These are phyloP conservation scores for Baorangia bicolor DNA, from an alignment of 768 basidiomycete species.

Conservation along the genomic window DNA sequence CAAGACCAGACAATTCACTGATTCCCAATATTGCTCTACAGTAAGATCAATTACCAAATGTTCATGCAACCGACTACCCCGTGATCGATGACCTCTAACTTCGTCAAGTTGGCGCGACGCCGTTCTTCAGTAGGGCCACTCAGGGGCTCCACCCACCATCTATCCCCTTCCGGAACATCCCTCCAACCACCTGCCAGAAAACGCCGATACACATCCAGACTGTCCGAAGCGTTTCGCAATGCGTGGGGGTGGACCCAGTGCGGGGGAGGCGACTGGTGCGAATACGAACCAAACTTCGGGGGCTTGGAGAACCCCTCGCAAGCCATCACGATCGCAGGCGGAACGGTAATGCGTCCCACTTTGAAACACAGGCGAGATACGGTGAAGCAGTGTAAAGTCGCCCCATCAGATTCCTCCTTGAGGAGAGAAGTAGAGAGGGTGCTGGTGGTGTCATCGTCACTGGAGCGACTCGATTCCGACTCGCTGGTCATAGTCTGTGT, in stretches of 20 bases:
- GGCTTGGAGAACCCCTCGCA: slow-evolving; percentile 48
- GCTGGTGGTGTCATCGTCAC: neutral
- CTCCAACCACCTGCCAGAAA: slow-evolving; percentile 62
- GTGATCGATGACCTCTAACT: slow-evolving; percentile 5
- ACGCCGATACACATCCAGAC: slow-evolving; percentile 36
- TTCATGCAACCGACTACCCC: slow-evolving; percentile 5
- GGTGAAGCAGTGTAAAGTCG: slow-evolving; percentile 54
- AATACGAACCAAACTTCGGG: slow-evolving; percentile 10
- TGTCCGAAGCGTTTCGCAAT: slow-evolving; percentile 8
- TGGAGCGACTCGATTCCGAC: neutral
- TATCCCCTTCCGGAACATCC: slow-evolving; percentile 49
- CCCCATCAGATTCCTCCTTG: slow-evolving; percentile 37
- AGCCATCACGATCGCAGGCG: slow-evolving; percentile 59
- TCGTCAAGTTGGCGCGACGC: slow-evolving; percentile 11
- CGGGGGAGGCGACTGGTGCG: slow-evolving; percentile 9
- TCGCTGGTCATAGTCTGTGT: neutral
- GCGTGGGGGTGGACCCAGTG: slow-evolving; percentile 11
- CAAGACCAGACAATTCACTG: neutral
- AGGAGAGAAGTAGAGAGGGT: neutral
- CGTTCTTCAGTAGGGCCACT: slow-evolving; percentile 41
- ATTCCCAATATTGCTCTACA: neutral
- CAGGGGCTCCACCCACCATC: slow-evolving; percentile 66
- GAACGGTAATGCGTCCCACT: slow-evolving; percentile 66
- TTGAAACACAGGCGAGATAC: slow-evolving; percentile 69
- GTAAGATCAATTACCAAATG: neutral